Evolutionary conservation across 1,284 basidiomycete species (phyloP).

Genomic region (Psilocybe mexicana): DNA sequence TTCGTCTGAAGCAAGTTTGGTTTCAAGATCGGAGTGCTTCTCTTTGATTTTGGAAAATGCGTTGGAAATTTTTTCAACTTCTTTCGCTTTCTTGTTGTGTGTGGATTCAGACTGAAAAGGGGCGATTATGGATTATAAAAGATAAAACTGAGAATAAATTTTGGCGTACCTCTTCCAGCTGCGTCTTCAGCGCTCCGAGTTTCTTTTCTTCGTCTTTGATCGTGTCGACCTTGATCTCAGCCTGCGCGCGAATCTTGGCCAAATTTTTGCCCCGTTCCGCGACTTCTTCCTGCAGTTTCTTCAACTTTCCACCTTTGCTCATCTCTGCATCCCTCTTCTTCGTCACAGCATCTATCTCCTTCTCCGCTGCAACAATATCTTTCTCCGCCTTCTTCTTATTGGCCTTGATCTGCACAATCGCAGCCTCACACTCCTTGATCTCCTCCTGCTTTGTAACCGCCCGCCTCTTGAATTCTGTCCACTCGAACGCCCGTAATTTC

Average conservation of each 20-base stretch:
- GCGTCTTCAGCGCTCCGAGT: conserved; percentile 54
- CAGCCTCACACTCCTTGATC: conserved; percentile 55
- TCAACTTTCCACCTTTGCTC: conserved; percentile 78
- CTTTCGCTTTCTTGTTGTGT: conserved; percentile 55
- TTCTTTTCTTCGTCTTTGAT: conserved; percentile 82
- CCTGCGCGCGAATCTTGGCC: conserved; percentile 87
- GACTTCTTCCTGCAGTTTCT: conserved; percentile 79
- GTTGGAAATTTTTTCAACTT: conserved; percentile 61
- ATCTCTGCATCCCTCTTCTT: conserved; percentile 66
- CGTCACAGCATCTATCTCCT: conserved; percentile 70
- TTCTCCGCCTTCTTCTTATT: conserved; percentile 57
- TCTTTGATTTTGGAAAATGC: conserved; percentile 74
- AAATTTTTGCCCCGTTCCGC: conserved; percentile 81
- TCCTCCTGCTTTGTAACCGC: conserved; percentile 46
- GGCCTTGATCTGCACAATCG: conserved; percentile 48
- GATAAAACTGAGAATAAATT: not conserved
- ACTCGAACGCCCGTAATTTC: conserved; percentile 88
- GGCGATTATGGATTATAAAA: not conserved
- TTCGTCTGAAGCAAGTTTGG: conserved; percentile 76
- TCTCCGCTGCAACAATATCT: conserved; percentile 68
- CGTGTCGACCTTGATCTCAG: conserved; percentile 79
- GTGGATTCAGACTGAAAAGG: conserved; percentile 53
- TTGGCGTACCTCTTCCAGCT: conserved; percentile 60
- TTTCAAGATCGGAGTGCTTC: conserved; percentile 65
- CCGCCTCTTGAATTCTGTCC: conserved; percentile 44